Conservation (phyloP, 2,329 filamentous ascomycete genomes). For the Alternaria angustiovoidea region DNA sequence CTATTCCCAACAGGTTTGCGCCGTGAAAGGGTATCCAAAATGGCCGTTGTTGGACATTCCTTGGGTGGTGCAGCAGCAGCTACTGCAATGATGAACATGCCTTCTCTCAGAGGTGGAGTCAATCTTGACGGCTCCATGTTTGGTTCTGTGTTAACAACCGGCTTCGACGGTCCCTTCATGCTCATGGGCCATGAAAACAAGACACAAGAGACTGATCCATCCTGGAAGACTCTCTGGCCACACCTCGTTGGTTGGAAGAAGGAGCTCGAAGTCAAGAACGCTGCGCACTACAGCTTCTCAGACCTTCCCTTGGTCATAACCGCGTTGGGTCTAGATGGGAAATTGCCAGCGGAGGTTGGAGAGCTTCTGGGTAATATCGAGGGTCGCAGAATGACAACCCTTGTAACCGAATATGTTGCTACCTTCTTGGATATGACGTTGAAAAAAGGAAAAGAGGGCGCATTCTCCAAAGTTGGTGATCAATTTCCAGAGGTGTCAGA, state of each 20-base stretch:
- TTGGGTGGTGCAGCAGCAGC: constrained; percentile 47
- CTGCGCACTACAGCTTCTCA: constrained; percentile 41
- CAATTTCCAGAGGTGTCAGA: constrained; percentile 29
- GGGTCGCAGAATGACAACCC: constrained; percentile 27
- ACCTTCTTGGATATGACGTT: constrained; percentile 33
- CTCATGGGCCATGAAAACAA: constrained; percentile 40
- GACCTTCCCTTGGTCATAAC: constrained; percentile 31
- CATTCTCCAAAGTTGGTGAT: not conserved
- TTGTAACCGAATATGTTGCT: constrained; percentile 30
- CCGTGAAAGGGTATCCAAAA: not conserved
- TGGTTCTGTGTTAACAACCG: constrained; percentile 23
- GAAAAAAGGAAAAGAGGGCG: constrained; percentile 19
- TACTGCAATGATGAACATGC: constrained; percentile 19
- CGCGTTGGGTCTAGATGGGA: constrained; percentile 25
- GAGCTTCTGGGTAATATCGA: constrained; percentile 33
- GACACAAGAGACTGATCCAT: constrained; percentile 37
- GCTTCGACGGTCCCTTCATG: constrained; percentile 31
- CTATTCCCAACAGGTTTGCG: not conserved
- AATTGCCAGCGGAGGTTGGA: constrained; percentile 26
- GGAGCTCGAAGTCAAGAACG: constrained; percentile 34
- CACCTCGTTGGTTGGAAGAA: constrained; percentile 36
- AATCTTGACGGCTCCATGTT: constrained; percentile 50
- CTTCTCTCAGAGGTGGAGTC: constrained; percentile 36
- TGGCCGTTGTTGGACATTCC: constrained; percentile 47
- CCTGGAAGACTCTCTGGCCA: constrained; percentile 37